Evolutionary conservation across 352 stramenopile genomes (phyloP).

Genomic region (Pilasporangium apinafurcum): DNA sequence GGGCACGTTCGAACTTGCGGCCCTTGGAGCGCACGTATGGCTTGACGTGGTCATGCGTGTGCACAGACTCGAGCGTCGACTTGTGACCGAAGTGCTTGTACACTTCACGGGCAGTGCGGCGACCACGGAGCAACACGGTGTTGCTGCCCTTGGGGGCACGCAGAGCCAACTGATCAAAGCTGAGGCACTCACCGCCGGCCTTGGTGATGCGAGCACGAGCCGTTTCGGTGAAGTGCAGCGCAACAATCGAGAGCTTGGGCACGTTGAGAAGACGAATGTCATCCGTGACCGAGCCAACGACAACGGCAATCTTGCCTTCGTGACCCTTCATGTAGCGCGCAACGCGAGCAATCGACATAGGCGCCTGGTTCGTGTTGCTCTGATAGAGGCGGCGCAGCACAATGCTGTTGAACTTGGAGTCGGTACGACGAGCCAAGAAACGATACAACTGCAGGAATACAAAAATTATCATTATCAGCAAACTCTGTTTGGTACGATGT

Average conservation of each 20-base stretch:
- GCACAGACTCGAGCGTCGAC: slow-evolving; percentile 95
- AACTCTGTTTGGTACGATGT: no score
- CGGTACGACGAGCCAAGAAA: slow-evolving; percentile 97
- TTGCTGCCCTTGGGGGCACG: slow-evolving; percentile 96
- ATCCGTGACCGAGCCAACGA: slow-evolving; percentile 98
- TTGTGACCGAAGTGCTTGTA: slow-evolving; percentile 98
- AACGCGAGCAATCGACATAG: slow-evolving; percentile 95
- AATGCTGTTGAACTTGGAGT: slow-evolving; percentile 98
- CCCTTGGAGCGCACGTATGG: slow-evolving; percentile 98
- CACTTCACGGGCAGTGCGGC: slow-evolving; percentile 95
- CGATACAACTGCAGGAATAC: slow-evolving; percentile 74
- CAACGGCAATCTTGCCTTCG: slow-evolving; percentile 97
- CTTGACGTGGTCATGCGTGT: slow-evolving; percentile 98
- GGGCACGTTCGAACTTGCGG: slow-evolving; percentile 99
- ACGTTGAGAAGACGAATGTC: slow-evolving; percentile 97
- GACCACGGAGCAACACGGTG: slow-evolving; percentile 98
- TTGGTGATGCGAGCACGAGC: slow-evolving; percentile 97
- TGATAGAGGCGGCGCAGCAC: slow-evolving; percentile 99
- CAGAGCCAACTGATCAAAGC: slow-evolving; percentile 99
- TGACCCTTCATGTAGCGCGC: slow-evolving; percentile 98
- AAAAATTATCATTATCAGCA: slow-evolving; percentile 20
- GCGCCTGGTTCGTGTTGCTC: slow-evolving; percentile 98
- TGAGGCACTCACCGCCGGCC: slow-evolving; percentile 98
- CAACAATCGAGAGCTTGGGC: slow-evolving; percentile 95
- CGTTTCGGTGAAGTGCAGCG: slow-evolving; percentile 97